A percentile compares a stretch with the other conserved stretches of the same genome.
phyloP scores from a whole-genome alignment of 2,329 filamentous ascomycete genomes.

The Paracorniculantispora psalliotae region DNA sequence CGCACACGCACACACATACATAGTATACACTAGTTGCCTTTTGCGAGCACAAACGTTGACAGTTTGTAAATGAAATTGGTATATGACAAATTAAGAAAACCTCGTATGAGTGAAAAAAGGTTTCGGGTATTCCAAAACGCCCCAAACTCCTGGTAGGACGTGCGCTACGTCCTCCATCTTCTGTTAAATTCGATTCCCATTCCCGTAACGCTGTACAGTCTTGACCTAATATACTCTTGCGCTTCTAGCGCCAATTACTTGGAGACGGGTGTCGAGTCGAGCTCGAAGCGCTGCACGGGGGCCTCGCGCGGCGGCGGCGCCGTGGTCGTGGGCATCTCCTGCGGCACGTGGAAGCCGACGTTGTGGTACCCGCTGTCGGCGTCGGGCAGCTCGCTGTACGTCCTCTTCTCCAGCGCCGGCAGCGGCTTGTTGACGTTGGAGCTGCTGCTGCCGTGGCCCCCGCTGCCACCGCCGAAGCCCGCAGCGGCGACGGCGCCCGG shows the following conservation, averaged over 20 bases:
- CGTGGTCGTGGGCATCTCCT: conserved; percentile 11
- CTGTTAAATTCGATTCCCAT: background rate
- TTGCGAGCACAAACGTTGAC: background rate
- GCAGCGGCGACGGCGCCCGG: too few species aligned
- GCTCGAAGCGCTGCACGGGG: conserved; percentile 11
- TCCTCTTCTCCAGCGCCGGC: background rate
- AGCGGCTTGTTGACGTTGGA: background rate
- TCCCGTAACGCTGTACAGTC: too few species aligned
- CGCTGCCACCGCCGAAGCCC: background rate
- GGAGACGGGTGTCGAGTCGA: conserved; percentile 11
- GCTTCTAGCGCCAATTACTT: too few species aligned
- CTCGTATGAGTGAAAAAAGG: background rate
- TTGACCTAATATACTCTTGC: too few species aligned
- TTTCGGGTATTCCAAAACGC: background rate
- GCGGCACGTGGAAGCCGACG: background rate
- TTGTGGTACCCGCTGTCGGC: background rate
- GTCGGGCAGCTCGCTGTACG: background rate
- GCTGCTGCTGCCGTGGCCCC: background rate
- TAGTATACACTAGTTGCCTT: background rate
- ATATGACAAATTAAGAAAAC: background rate
- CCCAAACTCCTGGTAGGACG: background rate
- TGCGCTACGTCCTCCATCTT: background rate
- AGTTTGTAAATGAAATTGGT: conserved; percentile 13
- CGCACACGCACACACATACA: background rate
- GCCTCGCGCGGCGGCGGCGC: conserved; percentile 1